Base-by-base conservation (phyloP, 2,329 filamentous ascomycete genomes). In the Penicillium sp. region DNA sequence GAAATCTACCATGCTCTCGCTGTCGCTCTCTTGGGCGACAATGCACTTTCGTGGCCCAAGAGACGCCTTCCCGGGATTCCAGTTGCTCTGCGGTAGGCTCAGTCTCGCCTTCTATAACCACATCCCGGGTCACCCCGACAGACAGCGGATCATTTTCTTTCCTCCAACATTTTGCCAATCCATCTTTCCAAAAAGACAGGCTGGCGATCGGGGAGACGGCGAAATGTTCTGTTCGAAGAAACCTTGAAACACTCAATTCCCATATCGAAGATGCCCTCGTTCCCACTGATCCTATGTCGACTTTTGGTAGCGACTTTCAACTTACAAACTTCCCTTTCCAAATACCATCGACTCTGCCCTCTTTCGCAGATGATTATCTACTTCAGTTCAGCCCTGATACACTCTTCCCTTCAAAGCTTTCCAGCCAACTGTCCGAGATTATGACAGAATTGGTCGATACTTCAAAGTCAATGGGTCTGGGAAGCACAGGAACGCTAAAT, bases 181-280 rank as follows among this genome's bases (percentile, higher is more conserved):
- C 69, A 6, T 59, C 53, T 13, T 59, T 69, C 7, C 62, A 71
- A 19, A 63, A 60, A 19, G 69, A 72, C 38, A 64, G 65, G 31
- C 63, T 72, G 31, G 69, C 69, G 4, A 72, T 72, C 23, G 67
- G 67, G 21, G 69, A 70, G 13, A 72, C 69, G 10, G 69, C 69
- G n/a, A 69, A 67, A 43, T 63, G 58, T 6, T 72, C 69, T 5
- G 56, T 64, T 7, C 63, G 62, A 37, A 61, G 69, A 42, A 71
- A 71, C 19, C 60, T 71, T 4, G 69, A 68, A 42, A 61, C 59
- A 4, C 54, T 69, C 8, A 62, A 71, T 49, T 69, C 69, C 0
- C 64, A 67, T 27, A 62, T 70, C 17, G 68, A 69, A 62, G 62
- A 69, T 58, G 64, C 67, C 1, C 63, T 71, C 10, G 50, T 66